A percentile compares a stretch with the other conserved stretches of the same genome.
These are phyloP conservation scores for Botryotinia calthae DNA, from an alignment of 2,329 filamentous ascomycete species.

Conservation along the genomic window DNA sequence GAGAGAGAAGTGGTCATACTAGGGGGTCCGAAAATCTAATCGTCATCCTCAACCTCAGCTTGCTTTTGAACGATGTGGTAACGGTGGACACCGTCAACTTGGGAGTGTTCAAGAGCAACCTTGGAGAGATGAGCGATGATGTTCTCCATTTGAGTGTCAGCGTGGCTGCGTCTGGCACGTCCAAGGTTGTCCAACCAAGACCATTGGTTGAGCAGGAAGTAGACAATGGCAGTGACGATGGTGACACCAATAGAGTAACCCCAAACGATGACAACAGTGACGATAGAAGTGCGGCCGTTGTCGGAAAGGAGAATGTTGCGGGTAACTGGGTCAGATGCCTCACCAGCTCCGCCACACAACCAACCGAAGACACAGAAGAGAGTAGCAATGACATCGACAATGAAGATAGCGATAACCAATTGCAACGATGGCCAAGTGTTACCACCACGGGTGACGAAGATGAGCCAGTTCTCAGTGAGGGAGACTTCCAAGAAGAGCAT, in stretches of 20 bases:
- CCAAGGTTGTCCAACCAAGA: conserved; percentile 59
- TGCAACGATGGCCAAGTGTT: conserved; percentile 74
- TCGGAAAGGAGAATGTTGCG: conserved; percentile 39
- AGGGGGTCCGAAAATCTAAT: conserved; percentile 13
- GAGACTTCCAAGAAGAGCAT: conserved; percentile 73
- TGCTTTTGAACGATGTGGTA: conserved; percentile 21
- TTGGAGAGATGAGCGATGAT: conserved; percentile 63
- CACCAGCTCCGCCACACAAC: conserved; percentile 54
- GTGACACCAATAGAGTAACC: conserved; percentile 64
- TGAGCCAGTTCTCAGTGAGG: conserved; percentile 74
- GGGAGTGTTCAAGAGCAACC: conserved; percentile 59
- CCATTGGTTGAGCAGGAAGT: conserved; percentile 60
- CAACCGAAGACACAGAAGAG: conserved; percentile 75
- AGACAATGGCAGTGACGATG: conserved; percentile 64
- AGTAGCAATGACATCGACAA: conserved; percentile 69
- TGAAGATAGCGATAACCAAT: conserved; percentile 66
- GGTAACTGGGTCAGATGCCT: conserved; percentile 40
- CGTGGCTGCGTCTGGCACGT: conserved; percentile 58
- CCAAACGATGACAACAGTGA: conserved; percentile 65
- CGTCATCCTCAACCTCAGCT: conserved; percentile 22
- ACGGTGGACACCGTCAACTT: conserved; percentile 23
- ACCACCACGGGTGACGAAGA: conserved; percentile 72
- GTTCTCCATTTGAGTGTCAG: conserved; percentile 65
- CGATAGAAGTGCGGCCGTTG: conserved; percentile 48
- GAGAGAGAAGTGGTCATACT: neutral